Evolutionary conservation across 441 rosid genomes (phyloP), one percentile per base, ranked within the genome.

Genomic region (Brassica hybrid): DNA sequence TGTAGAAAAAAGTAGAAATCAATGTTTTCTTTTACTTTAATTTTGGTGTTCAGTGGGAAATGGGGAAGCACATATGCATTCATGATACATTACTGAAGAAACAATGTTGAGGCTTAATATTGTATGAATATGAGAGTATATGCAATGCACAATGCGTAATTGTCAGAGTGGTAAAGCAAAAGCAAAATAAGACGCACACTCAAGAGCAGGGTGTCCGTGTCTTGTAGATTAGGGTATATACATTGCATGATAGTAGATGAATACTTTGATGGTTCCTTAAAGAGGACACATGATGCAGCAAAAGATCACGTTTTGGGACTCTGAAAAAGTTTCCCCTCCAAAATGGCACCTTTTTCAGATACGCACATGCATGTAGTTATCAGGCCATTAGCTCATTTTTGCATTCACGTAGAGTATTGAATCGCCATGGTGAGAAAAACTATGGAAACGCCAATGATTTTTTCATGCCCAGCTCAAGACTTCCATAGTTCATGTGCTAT

Each of bases 251-350:
- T 76, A 69, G 57, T 48, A 68, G 74, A 76, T 69, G 36, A 25
- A 27, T 25, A 76, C 75, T 69, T 69, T 23, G 65, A 52, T 62
- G 58, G 69, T 69, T 76, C 75, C 75, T 76, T 69, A 76, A 76
- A 76, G 38, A 62, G 12, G 52, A 45, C 52, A 45, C 52, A 45
- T 45, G 52, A 45, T 45, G 14, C 52, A 45, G 52, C 52, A 45
- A 13, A 45, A 45, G 6, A 45, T 45, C 52, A 62, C 65, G 75
- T 69, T 50, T 69, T 62, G 70, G 64, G 58, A 11, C 48, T 36
- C 48, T 36, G 30, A 50, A 34, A 13, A 59, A 50, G 52, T 36
- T 50, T 69, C 27, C 41, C 43, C 65, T 61, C 30, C 52, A 48
- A 23, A 76, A 69, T 41, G 11, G 64, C 54, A 69, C 14, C 64